These are phyloP conservation scores for Endoconidiophora laricicola DNA, from an alignment of 2,329 filamentous ascomycete genomes.

Conservation along the genomic window DNA sequence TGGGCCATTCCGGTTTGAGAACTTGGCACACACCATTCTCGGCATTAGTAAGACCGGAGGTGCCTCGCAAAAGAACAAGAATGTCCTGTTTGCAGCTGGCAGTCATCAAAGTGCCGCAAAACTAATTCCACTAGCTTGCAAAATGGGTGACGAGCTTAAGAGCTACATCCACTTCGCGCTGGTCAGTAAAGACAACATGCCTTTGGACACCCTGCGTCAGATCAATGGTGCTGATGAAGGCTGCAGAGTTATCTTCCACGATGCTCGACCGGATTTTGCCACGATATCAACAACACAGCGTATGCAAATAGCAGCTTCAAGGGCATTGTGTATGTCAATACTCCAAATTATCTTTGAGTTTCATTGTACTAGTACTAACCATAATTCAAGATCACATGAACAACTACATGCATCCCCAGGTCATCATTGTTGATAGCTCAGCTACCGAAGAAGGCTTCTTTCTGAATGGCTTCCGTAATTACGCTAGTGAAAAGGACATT, in stretches of 20 bases:
- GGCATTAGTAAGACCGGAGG: constrained; percentile 38
- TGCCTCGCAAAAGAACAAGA: constrained; percentile 37
- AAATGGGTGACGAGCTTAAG: constrained; percentile 54
- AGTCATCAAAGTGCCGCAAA: constrained; percentile 55
- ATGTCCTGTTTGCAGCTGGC: constrained; percentile 65
- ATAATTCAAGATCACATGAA: constrained; percentile 43
- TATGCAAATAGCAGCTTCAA: constrained; percentile 45
- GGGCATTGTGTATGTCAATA: constrained; percentile 41
- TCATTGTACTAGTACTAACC: constrained; percentile 4
- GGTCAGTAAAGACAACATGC: constrained; percentile 55
- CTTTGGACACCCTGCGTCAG: constrained; percentile 49
- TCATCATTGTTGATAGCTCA: constrained; percentile 54
- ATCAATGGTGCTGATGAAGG: constrained; percentile 62
- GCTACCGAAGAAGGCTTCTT: constrained; percentile 54
- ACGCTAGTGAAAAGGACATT: constrained; percentile 33
- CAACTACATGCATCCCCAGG: constrained; percentile 60
- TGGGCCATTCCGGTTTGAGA: constrained; percentile 52
- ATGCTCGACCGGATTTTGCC: constrained; percentile 64
- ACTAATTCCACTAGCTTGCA: constrained; percentile 68
- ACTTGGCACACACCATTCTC: constrained; percentile 47
- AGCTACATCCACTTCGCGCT: constrained; percentile 72
- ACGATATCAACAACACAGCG: constrained; percentile 51
- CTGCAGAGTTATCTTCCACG: constrained; percentile 50
- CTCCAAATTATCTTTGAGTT: neutral
- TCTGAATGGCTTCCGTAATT: constrained; percentile 38